Base-by-base conservation (phyloP, 495 filamentous ascomycete species). In the Saxophila tyrrhenica region DNA sequence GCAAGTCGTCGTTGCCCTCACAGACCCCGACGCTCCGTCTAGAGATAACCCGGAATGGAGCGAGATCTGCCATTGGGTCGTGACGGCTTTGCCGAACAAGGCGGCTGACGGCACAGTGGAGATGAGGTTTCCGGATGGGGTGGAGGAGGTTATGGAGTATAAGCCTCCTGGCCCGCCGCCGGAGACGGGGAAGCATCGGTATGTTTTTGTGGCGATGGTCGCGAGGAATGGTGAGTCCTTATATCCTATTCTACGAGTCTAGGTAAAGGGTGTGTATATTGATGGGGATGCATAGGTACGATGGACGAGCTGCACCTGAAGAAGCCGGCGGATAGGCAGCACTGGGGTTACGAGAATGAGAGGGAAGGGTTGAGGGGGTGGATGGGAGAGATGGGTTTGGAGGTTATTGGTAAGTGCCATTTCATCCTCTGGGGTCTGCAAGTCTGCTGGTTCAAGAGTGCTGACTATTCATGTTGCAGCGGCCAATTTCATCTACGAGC, bases 1-100 rank as follows among this genome's bases (percentile, higher is more conserved):
- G 10, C 69, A 67, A 20, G 70, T 75, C 59, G 65, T 71, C 19
- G 58, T 84, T 48, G 64, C 72, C 39, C 65, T 87, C 0, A 84
- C 83, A 1, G 83, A 87, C 62, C 83, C 84, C 0, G 84, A 87
- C 63, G 84, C 84, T 0, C 82, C 83, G 0, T 82, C 78, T 0
- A 75, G 77, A 25, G 70, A 79, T 20, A 65, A 85, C 58, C 81
- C 82, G 16, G 72, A 81, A 61, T 85, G 77, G 77, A 74, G 73
- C n/a, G 79, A 87, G 64, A 77, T 83, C 65, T 87, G 83, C 64
- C 83, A 86, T 64, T 86, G 82, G 83, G 77, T 87, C 63, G 71
- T 72, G 2, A 74, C 76, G 2, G 72, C 41, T 21, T n/a, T n/a
- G 5, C 41, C 8, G 41, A 44, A 44, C 13, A 23, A 10, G 24